Conservation (phyloP, 23 red algal genomes). For the Gracilaria domingensis region DNA sequence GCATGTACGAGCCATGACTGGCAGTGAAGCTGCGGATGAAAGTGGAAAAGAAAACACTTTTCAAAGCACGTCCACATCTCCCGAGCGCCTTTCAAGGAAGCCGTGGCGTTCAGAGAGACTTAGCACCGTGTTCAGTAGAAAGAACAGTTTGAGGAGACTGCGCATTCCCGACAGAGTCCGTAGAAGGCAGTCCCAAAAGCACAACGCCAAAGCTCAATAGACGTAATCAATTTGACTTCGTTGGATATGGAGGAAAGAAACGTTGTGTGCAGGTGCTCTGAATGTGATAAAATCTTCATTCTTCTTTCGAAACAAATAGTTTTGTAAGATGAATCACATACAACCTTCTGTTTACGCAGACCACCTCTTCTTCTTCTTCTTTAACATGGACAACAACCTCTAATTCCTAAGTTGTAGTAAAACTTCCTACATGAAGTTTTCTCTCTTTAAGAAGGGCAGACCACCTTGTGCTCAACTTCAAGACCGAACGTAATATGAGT, state of each 20-base stretch:
- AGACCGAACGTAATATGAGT: too few relatives aligned
- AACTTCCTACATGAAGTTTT: too few relatives aligned
- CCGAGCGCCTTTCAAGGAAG: slow-evolving; percentile 30
- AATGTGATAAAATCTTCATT: too few relatives aligned
- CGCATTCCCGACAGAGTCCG: slow-evolving; percentile 37
- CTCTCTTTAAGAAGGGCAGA: too few relatives aligned
- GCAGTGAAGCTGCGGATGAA: not conserved
- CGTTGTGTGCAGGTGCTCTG: too few relatives aligned
- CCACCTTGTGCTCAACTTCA: too few relatives aligned
- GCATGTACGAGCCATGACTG: not conserved
- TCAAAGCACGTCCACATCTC: slow-evolving; percentile 37
- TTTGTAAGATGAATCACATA: too few relatives aligned
- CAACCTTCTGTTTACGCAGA: too few relatives aligned
- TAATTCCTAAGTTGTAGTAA: too few relatives aligned
- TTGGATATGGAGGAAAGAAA: not conserved
- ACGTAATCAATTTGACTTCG: not conserved
- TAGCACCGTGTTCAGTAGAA: slow-evolving; percentile 20
- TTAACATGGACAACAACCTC: too few relatives aligned
- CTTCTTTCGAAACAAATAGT: too few relatives aligned
- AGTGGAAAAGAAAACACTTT: slow-evolving; percentile 34
- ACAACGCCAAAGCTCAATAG: not conserved
- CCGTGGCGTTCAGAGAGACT: slow-evolving; percentile 28
- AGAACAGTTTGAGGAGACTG: slow-evolving; percentile 33
- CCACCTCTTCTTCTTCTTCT: too few relatives aligned
- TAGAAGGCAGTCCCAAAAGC: slow-evolving; percentile 26